Evolutionary conservation across 2,329 filamentous ascomycete species (phyloP), one percentile per base, ranked within the genome.

Genomic region (Cercospora janseana): DNA sequence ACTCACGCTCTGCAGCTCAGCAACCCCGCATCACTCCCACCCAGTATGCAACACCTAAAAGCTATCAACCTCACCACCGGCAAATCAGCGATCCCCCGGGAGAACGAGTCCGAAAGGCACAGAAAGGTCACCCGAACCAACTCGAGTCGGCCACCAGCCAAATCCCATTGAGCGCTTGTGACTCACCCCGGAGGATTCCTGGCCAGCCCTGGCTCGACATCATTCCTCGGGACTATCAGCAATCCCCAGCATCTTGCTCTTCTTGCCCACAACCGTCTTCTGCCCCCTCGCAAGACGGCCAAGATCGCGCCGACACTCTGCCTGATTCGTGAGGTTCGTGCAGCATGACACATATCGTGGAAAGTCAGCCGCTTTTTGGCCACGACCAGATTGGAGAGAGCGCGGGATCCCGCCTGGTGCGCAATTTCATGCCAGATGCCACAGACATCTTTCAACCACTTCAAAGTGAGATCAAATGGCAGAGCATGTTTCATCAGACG

Each of bases 401-500:
- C 37, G 60, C 89, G 6, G 90, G 95, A 64, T 94, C 88, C 0
- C 79, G 77, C 32, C 78, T 97, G 31, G 75, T 90, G 28, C 75
- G 83, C 55, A 74, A 90, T 55, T 71, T 95, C 24, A 77, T 96
- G 1, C 76, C 87, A 9, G 34, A 54, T n/a, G 75, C 76, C 4
- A 71, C 79, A 1, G 74, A 76, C 12, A 78, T 86, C 4, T 96
- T 95, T 66, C 76, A 83, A 15, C 78, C 77, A 29, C 73, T 95
- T 12, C 81, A 82, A 45, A 72, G 79, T 10, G 91, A 97, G 66
- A 83, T 96, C 0, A 74, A 79, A 58, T 98, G 92, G 90, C 85
- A 92, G 65, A 86, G 81, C 57, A 97, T 98, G 93, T 85, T 85
- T 34, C 93, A 97, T 61, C 86, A 92, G 58, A 88, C 88, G 26